Conservation (phyloP, 2,329 filamentous ascomycete genomes). For the Epichloe amarillans region DNA sequence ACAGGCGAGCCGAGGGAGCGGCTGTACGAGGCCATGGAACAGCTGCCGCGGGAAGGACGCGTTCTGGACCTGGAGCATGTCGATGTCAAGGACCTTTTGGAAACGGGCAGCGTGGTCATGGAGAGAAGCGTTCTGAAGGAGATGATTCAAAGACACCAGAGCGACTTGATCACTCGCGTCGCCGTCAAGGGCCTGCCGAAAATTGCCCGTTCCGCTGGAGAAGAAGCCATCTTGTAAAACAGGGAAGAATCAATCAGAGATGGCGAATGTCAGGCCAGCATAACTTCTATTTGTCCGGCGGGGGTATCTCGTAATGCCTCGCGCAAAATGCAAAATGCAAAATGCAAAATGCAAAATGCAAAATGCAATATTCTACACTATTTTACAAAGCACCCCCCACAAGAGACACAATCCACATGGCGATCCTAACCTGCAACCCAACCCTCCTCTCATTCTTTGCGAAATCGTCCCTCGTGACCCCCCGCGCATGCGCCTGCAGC, state of each 20-base stretch:
- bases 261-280: not conserved
- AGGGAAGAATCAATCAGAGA: no score
- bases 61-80: conserved; percentile 64
- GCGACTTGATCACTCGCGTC: conserved; percentile 43
- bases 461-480: conserved; percentile 65
- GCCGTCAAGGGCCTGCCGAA: conserved; percentile 27
- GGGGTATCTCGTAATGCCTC: conserved; percentile 3
- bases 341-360: no score
- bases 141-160: conserved; percentile 61
- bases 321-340: not conserved
- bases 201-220: conserved; percentile 21
- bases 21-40: conserved; percentile 53
- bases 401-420: conserved; percentile 85
- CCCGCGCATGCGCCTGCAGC: conserved; percentile 60
- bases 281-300: not conserved
- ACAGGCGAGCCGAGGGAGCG: conserved; percentile 47
- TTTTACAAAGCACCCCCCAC: conserved; percentile 78
- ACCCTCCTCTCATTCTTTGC: conserved; percentile 71
- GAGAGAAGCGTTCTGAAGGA: conserved; percentile 68
- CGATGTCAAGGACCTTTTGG: conserved; percentile 88
- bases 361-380: not conserved
- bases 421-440: conserved; percentile 67
- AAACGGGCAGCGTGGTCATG: conserved; percentile 72
- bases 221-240: conserved; percentile 1
- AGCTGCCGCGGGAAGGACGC: conserved; percentile 51